Percentiles rank a stretch among this genome's conserved stretches.
phyloP scores from a whole-genome alignment of 306 rosid genomes.

The Gleditsia sinensis region DNA sequence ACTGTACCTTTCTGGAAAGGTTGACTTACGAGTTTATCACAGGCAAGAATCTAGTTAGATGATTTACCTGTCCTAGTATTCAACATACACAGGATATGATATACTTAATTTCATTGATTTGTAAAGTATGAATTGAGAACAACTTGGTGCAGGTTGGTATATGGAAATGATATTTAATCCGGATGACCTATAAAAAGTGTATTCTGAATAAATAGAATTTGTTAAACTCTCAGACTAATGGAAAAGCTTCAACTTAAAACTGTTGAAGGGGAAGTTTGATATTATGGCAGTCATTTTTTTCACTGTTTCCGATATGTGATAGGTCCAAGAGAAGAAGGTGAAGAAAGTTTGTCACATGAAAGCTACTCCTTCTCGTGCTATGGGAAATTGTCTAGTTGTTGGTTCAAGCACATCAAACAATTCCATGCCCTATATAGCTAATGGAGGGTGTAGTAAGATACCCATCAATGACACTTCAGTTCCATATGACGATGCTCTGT shows the following conservation, averaged over 20 bases:
- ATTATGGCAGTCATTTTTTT: background rate
- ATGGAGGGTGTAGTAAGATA: conserved; percentile 57
- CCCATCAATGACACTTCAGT: conserved; percentile 38
- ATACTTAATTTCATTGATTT: background rate
- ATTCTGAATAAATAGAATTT: background rate
- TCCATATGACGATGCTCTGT: conserved; percentile 41
- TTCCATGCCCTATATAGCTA: conserved; percentile 45
- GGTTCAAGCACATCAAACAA: conserved; percentile 41
- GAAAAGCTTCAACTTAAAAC: background rate
- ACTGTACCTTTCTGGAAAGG: background rate
- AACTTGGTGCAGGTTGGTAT: background rate
- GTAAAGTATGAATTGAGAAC: background rate
- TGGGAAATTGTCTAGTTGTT: conserved; percentile 51
- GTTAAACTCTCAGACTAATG: background rate
- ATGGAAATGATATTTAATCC: background rate
- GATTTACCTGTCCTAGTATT: no score
- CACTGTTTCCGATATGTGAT: conserved; percentile 9
- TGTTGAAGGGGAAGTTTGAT: background rate
- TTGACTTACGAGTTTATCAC: background rate
- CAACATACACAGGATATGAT: background rate
- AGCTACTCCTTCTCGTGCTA: conserved; percentile 45
- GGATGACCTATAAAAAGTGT: background rate
- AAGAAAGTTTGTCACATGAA: conserved; percentile 64
- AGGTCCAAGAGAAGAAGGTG: conserved; percentile 64
- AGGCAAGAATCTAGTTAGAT: background rate